phyloP scores from a whole-genome alignment of 768 basidiomycete genomes.

The Mycena leptocephala region DNA sequence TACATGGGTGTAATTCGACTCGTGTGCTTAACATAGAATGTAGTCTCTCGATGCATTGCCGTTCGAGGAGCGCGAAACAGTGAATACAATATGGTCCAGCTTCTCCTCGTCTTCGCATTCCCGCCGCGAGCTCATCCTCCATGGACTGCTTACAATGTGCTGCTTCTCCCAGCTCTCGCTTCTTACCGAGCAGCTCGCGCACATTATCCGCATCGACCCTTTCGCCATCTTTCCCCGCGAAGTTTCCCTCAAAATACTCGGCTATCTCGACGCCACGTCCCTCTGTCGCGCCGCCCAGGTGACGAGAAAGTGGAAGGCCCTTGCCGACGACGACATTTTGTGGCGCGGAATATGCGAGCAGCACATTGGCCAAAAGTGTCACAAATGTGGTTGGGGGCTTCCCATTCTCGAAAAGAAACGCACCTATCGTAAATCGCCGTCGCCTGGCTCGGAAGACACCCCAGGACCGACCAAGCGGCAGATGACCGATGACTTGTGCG shows the following conservation, averaged over 20 bases:
- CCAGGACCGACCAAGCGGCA: constrained; percentile 57
- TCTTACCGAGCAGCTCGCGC: constrained; percentile 91
- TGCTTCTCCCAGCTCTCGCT: constrained; percentile 99
- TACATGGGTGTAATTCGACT: background rate
- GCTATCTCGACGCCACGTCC: constrained; percentile 92
- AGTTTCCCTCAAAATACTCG: constrained; percentile 88
- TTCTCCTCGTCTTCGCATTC: constrained; percentile 96
- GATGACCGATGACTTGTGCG: constrained; percentile 48
- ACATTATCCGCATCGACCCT: constrained; percentile 97
- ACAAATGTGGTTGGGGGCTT: constrained; percentile 97
- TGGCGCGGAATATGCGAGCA: constrained; percentile 99
- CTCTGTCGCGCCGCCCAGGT: constrained; percentile 96
- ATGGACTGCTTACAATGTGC: constrained; percentile 98
- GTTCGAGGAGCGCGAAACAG: constrained; percentile 86
- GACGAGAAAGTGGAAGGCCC: constrained; percentile 83
- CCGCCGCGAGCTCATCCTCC: constrained; percentile 93
- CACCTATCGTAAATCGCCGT: constrained; percentile 53
- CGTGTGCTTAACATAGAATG: constrained; percentile 16
- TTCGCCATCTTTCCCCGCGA: constrained; percentile 93
- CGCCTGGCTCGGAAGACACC: constrained; percentile 24
- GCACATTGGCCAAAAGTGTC: constrained; percentile 97
- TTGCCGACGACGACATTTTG: constrained; percentile 96
- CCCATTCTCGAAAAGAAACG: constrained; percentile 90
- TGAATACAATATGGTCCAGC: constrained; percentile 95
- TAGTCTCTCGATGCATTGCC: constrained; percentile 94